These are phyloP conservation scores for Trichoderma sp. DNA, from an alignment of 2,329 filamentous ascomycete genomes.

Conservation along the genomic window DNA sequence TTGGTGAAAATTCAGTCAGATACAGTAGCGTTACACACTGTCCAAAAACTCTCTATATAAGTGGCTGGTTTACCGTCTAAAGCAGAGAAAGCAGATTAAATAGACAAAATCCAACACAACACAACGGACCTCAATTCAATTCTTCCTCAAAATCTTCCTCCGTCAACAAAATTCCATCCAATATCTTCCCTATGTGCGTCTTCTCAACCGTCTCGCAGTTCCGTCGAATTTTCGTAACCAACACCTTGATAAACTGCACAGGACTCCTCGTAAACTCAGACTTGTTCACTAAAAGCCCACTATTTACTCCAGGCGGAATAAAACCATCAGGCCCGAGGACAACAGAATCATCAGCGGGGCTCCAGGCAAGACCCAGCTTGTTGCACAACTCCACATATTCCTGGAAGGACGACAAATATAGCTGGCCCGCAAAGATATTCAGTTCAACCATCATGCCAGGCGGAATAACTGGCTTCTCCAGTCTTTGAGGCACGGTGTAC, in stretches of 20 bases:
- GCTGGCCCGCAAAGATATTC: conserved; percentile 69
- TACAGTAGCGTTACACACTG: not conserved
- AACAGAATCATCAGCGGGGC: conserved; percentile 33
- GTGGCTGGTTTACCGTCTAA: not conserved
- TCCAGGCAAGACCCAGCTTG: conserved; percentile 54
- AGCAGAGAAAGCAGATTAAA: not conserved
- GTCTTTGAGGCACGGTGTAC: conserved; percentile 4
- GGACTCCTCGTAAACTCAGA: conserved; percentile 42
- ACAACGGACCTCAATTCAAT: not conserved
- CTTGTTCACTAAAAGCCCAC: conserved; percentile 28
- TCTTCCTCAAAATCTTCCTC: conserved; percentile 32
- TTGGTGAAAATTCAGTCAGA: not conserved
- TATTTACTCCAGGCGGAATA: conserved; percentile 32
- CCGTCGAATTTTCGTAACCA: conserved; percentile 44
- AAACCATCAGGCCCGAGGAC: conserved; percentile 40
- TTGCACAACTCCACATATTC: conserved; percentile 60
- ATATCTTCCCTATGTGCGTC: conserved; percentile 48
- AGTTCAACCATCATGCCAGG: conserved; percentile 50
- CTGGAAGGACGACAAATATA: conserved; percentile 59
- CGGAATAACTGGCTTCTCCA: conserved; percentile 4
- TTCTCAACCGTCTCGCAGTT: conserved; percentile 46
- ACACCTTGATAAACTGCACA: conserved; percentile 43
- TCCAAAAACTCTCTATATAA: too few relatives aligned
- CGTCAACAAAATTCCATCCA: conserved; percentile 40
- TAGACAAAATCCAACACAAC: not conserved